Base-by-base conservation (phyloP, 2,329 filamentous ascomycete species). In the Fusarium pilosicola region DNA sequence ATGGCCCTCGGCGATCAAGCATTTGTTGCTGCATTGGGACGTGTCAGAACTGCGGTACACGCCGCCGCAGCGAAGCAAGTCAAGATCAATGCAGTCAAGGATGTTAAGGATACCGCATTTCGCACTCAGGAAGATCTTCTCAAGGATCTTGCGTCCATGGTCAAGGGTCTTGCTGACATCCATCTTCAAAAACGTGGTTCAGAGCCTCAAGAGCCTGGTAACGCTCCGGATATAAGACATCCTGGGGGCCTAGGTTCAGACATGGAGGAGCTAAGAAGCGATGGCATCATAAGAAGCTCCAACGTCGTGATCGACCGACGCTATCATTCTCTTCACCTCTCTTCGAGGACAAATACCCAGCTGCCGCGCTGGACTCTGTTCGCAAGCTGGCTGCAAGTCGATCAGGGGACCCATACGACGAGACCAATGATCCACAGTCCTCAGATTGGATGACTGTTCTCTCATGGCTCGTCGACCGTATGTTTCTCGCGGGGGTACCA, bases 381-480 rank as follows among this genome's bases (percentile, higher is more conserved):
- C 54, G 61, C 20, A 58, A 5, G 17, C 36, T 64, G 2, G 54
- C 61, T n/a, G 15, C 36, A 14, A 65, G 62, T 18, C 20, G 20
- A 18, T 49, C 45, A 0, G 62, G 45, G 6, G 55, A 18, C 11
- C 62, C 46, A 2, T 77, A 75, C 20, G 57, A 76, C 41, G 73
- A 79, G 75, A 51, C 49, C 59, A 84, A 68, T 66, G 83, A 11
- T 79, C 84, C 28, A 1, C 36, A 63, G 1, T 81, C 78, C 0
- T 71, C 80, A 0, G 84, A 86, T 62, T 86, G 81, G 81, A 74
- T 76, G 67, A 55, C 80, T 1, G 76, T 87, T 0, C 73, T 83
- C 14, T 48, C 55, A 0, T 86, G 80, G 79, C 26, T 86, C 0
- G 24, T 83, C 2, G 83, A 86, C 60, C 75, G 76, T 7, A 75